These are phyloP conservation scores for Discostella stelligera DNA, from an alignment of 352 stramenopile genomes.

Conservation along the genomic window DNA sequence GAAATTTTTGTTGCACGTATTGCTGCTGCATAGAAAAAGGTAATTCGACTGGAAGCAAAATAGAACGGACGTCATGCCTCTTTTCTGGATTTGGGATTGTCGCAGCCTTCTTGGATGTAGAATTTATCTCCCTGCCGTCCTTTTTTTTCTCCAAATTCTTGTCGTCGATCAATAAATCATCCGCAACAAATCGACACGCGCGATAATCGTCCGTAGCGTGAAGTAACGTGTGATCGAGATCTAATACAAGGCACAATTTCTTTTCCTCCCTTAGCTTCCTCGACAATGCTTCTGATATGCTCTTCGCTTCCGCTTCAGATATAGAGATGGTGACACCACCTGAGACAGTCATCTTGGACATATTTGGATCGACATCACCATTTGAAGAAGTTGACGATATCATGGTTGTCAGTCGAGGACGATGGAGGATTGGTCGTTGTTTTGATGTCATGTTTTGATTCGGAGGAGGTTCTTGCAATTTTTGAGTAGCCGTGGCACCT, in stretches of 20 bases:
- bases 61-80: slow-evolving; percentile 59
- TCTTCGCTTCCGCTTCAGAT: slow-evolving; percentile 61
- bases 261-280: slow-evolving; percentile 86
- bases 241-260: slow-evolving; percentile 93
- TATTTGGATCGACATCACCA: slow-evolving; percentile 31
- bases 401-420: neutral
- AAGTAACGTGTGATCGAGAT: slow-evolving; percentile 96
- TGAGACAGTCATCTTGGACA: slow-evolving; percentile 68
- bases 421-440: neutral
- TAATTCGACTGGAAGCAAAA: slow-evolving; percentile 58
- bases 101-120: neutral
- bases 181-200: slow-evolving; percentile 52
- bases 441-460: slow-evolving; percentile 11
- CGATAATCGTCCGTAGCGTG: slow-evolving; percentile 87
- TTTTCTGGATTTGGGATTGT: slow-evolving; percentile 37
- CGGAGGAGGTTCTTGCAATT: slow-evolving; percentile 31
- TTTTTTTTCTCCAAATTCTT: slow-evolving; percentile 3
- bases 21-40: slow-evolving; percentile 19
- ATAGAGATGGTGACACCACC: slow-evolving; percentile 71
- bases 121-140: neutral
- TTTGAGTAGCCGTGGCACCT: slow-evolving; percentile 33
- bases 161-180: slow-evolving; percentile 26
- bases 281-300: slow-evolving; percentile 81
- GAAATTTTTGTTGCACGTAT: slow-evolving; percentile 33
- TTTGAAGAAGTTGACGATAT: slow-evolving; percentile 7